phyloP scores from a whole-genome alignment of 176 grass and related monocot species.

The Zoysia pacifica region DNA sequence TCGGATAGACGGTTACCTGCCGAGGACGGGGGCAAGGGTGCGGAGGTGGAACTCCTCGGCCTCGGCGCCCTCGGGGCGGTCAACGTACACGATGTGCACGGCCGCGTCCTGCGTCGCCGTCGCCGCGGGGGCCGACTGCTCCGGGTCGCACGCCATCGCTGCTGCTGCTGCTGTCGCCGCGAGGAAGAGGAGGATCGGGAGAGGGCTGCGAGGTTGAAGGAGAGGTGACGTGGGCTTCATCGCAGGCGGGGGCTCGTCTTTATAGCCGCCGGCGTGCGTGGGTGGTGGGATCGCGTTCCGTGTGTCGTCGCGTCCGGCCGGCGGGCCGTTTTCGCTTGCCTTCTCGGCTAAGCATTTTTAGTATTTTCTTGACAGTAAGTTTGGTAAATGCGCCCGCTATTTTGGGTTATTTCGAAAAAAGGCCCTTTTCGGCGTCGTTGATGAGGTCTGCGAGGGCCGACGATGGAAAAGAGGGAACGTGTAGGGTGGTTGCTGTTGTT shows the following conservation, averaged over 20 bases:
- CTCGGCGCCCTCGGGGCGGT: conserved; percentile 64
- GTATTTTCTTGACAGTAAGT: not conserved
- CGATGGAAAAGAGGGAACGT: not conserved
- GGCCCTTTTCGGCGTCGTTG: not conserved
- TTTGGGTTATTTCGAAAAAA: not conserved
- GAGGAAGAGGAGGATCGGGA: conserved; percentile 35
- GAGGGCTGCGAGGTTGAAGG: not conserved
- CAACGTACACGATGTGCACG: conserved; percentile 82
- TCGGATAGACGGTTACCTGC: conserved; percentile 43
- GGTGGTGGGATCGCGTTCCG: not conserved
- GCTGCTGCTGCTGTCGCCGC: not conserved
- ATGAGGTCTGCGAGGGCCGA: not conserved
- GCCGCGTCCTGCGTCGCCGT: conserved; percentile 42
- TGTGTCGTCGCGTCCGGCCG: not conserved
- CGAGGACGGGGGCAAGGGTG: conserved; percentile 67
- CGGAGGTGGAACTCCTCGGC: conserved; percentile 88
- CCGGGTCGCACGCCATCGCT: conserved; percentile 50
- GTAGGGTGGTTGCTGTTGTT: not conserved
- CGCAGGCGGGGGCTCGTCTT: not conserved
- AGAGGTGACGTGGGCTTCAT: conserved; percentile 34
- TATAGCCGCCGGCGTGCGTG: conserved; percentile 21
- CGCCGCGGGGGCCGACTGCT: conserved; percentile 22
- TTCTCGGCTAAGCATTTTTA: conserved; percentile 32
- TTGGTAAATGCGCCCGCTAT: not conserved
- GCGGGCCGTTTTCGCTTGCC: not conserved